Evolutionary conservation across 805 yeast species (phyloP).

Genomic region (Teunomyces lycoperdinae): DNA sequence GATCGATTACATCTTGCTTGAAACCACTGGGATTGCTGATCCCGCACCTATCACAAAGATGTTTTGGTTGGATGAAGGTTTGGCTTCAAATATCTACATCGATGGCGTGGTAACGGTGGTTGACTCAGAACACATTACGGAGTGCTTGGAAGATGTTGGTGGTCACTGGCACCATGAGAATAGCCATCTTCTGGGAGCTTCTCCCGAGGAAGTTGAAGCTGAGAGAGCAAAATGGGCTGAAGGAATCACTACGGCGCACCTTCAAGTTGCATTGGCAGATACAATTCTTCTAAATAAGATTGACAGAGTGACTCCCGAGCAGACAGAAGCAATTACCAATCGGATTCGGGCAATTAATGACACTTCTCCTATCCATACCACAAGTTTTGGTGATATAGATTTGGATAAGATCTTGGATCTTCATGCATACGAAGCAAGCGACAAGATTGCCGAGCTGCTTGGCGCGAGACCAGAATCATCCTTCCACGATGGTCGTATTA

Average conservation of each 20-base stretch:
- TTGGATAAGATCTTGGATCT: conserved; percentile 67
- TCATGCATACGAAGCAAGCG: conserved; percentile 62
- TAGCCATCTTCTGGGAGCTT: conserved; percentile 24
- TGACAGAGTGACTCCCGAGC: conserved; percentile 40
- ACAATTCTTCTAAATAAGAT: conserved; percentile 74
- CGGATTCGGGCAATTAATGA: conserved; percentile 59
- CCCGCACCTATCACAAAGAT: conserved; percentile 96
- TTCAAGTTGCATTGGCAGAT: conserved; percentile 91
- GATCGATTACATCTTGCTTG: conserved; percentile 88
- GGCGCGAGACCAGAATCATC: conserved; percentile 9
- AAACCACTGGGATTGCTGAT: conserved; percentile 95
- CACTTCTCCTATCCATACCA: conserved; percentile 61
- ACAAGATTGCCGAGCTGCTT: conserved; percentile 18
- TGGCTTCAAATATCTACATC: conserved; percentile 77
- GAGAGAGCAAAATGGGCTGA: conserved; percentile 28
- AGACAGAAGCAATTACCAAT: conserved; percentile 27
- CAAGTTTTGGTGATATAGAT: conserved; percentile 75
- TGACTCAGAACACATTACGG: conserved; percentile 65
- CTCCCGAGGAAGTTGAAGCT: conserved; percentile 28
- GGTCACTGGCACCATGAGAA: conserved; percentile 63
- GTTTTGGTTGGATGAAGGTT: conserved; percentile 96
- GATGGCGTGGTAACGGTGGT: conserved; percentile 91
- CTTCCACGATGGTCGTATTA: conserved; percentile 39
- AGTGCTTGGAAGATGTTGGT: conserved; percentile 67
- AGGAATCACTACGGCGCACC: conserved; percentile 75